These are phyloP conservation scores for Penicillium rolfsii DNA, from an alignment of 2,329 filamentous ascomycete genomes.

Conservation along the genomic window DNA sequence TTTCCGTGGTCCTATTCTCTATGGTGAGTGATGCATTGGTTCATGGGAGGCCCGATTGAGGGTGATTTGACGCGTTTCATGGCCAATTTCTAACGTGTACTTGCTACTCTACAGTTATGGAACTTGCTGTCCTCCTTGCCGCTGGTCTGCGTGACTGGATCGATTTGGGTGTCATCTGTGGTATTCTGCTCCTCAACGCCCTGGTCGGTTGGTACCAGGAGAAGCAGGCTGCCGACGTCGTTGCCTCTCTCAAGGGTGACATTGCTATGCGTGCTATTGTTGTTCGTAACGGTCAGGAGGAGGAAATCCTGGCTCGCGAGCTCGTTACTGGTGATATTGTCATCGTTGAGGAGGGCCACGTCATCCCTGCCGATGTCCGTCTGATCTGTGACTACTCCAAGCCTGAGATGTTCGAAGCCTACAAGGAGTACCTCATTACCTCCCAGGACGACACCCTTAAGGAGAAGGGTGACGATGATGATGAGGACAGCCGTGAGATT, in stretches of 20 bases:
- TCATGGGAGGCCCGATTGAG: not conserved
- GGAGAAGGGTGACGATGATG: slow-evolving; percentile 61
- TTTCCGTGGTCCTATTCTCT: slow-evolving; percentile 76
- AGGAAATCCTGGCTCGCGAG: slow-evolving; percentile 71
- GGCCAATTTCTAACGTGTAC: slow-evolving; percentile 16
- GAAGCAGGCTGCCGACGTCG: slow-evolving; percentile 78
- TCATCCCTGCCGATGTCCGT: slow-evolving; percentile 70
- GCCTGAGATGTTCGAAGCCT: slow-evolving; percentile 68
- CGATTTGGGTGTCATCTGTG: slow-evolving; percentile 76
- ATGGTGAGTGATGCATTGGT: slow-evolving; percentile 59
- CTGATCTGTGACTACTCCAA: slow-evolving; percentile 74
- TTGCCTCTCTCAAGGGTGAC: slow-evolving; percentile 74
- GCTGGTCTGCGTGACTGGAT: slow-evolving; percentile 76
- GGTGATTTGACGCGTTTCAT: slow-evolving; percentile 9
- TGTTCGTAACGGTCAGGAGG: slow-evolving; percentile 68
- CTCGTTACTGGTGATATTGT: slow-evolving; percentile 77
- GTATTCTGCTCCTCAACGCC: slow-evolving; percentile 74
- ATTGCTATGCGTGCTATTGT: slow-evolving; percentile 74
- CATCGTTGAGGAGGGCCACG: slow-evolving; percentile 71
- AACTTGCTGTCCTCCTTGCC: slow-evolving; percentile 72
- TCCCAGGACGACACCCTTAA: slow-evolving; percentile 64
- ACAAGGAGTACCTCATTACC: slow-evolving; percentile 66
- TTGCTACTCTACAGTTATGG: slow-evolving; percentile 60
- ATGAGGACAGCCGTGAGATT: slow-evolving; percentile 60
- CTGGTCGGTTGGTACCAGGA: slow-evolving; percentile 80